Evolutionary conservation across 495 filamentous ascomycete genomes (phyloP), one percentile per base, ranked within the genome.

Genomic region (Chaetomium tenue): DNA sequence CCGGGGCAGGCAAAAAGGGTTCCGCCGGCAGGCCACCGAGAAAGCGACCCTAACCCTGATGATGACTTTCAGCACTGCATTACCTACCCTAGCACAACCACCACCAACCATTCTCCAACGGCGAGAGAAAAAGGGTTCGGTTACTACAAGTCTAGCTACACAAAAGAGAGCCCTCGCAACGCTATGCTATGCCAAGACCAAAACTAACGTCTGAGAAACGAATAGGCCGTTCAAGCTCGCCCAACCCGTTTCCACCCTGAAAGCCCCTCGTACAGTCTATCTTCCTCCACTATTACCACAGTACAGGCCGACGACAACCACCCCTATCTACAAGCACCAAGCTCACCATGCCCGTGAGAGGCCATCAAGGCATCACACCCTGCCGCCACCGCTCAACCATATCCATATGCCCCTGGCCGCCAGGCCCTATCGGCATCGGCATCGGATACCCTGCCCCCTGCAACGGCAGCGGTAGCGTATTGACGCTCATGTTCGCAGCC

Each of bases 381-480:
- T 91, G 87, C 70, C 93, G 85, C 93, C 93, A 98, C 63, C 88
- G 84, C 76, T 98, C 92, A 69, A 98, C 92, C 78, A 90, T 84
- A 59, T 62, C 53, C 23, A 33, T 40, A 47, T 58, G 52, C 26
- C 50, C 48, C 48, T 13, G 52, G 44, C 7, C n/a, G 6, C n/a
- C 25, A 25, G 15, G 13, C 2, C 8, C 16, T 26, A 39, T 22
- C 0, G 30, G 58, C 58, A 60, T 47, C 42, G 25, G 25, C 18
- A 30, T 30, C 23, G 46, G 16, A 18, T 18, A 20, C 47, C 16
- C 22, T 3, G 22, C 47, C 47, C n/a, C 47, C n/a, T 18, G 47
- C 46, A 39, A 15, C 46, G 30, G 44, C 58, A 51, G 58, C 46
- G 30, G 44, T 46, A 51, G 58, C 40, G 25, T 18, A 37, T 48